These are phyloP conservation scores for Geranium incanum DNA, from an alignment of 441 rosid genomes.

Conservation along the genomic window DNA sequence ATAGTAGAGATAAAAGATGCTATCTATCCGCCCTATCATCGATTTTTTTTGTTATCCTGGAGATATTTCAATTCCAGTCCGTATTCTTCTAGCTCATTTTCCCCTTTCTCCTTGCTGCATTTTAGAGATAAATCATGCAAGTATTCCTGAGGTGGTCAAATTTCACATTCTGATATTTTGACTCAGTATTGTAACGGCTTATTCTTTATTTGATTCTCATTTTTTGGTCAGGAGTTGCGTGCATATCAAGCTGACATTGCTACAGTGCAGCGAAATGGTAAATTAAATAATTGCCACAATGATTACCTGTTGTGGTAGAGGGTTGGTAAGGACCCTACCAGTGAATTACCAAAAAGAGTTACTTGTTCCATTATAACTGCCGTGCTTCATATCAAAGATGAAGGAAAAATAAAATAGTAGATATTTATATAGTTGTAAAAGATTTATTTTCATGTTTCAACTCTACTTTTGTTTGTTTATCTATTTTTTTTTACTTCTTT, in stretches of 20 bases:
- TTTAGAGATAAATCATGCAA: background rate
- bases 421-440: background rate
- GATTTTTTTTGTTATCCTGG: background rate
- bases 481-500: background rate
- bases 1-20: background rate
- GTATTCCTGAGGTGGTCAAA: background rate
- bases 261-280: conserved; percentile 88
- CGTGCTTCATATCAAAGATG: background rate
- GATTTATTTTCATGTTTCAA: conserved; percentile 7
- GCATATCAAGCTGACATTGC: conserved; percentile 99
- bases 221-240: conserved; percentile 64
- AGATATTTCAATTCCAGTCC: background rate
- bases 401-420: background rate
- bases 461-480: background rate
- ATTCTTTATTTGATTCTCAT: conserved; percentile 17
- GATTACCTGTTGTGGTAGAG: no score
- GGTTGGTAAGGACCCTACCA: no score
- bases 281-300: background rate
- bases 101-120: background rate
- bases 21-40: background rate
- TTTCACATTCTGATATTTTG: background rate
- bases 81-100: conserved; percentile 3
- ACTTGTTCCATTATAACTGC: conserved; percentile 5
- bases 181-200: background rate
- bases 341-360: background rate